Evolutionary conservation across 306 rosid genomes (phyloP).

Genomic region (Macrotyloma uniflorum): DNA sequence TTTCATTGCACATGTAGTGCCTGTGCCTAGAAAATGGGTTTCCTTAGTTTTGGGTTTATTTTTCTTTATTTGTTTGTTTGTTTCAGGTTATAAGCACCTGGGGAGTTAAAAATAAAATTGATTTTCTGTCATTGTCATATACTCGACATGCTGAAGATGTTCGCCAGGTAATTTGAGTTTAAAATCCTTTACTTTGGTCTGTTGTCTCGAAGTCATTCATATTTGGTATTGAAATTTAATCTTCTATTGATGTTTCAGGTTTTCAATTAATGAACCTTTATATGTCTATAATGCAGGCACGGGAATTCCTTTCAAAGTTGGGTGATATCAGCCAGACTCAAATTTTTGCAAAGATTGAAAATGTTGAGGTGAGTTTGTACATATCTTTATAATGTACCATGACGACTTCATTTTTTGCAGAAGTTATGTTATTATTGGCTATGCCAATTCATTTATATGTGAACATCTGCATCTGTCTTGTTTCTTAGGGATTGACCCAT

Average conservation of each 20-base stretch:
- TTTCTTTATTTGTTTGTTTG: neutral
- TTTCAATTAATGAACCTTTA: slow-evolving; percentile 13
- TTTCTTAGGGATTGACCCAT: slow-evolving; percentile 79
- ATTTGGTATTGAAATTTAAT: neutral
- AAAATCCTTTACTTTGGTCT: slow-evolving; percentile 14
- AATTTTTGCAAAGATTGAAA: slow-evolving; percentile 93
- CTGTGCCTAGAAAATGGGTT: neutral
- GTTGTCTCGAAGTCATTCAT: slow-evolving; percentile 21
- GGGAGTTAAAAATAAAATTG: slow-evolving; percentile 86
- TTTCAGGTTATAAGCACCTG: slow-evolving; percentile 86
- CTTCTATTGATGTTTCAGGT: slow-evolving; percentile 10
- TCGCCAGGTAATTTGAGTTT: slow-evolving; percentile 64
- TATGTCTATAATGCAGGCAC: slow-evolving; percentile 65
- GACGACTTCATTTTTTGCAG: neutral
- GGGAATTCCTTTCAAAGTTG: slow-evolving; percentile 76
- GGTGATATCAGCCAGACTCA: slow-evolving; percentile 82
- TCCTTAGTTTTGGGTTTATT: slow-evolving; percentile 1
- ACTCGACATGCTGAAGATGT: slow-evolving; percentile 88
- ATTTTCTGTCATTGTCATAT: slow-evolving; percentile 85
- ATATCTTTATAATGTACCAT: slow-evolving; percentile 6
- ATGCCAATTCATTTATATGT: slow-evolving; percentile 9
- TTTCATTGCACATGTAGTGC: neutral
- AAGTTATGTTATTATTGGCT: slow-evolving; percentile 18
- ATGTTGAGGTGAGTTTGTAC: slow-evolving; percentile 67
- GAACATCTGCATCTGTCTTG: neutral